phyloP scores from a whole-genome alignment of 2,329 filamentous ascomycete genomes.

The Penicillium verrucosum region DNA sequence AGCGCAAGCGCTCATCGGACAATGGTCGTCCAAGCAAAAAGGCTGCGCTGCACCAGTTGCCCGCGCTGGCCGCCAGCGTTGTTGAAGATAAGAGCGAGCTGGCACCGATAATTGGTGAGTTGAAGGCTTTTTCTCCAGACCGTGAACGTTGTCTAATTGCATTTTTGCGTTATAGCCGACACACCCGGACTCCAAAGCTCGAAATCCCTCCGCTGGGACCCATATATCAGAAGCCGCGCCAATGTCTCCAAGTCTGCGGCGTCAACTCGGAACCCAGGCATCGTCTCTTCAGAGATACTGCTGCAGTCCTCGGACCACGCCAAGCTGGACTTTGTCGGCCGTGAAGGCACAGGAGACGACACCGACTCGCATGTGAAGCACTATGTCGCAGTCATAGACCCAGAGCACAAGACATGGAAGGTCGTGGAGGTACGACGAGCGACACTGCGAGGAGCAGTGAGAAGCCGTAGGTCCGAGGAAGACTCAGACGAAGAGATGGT shows the following conservation, averaged over 20 bases:
- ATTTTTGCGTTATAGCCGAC: constrained; percentile 24
- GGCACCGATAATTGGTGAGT: constrained; percentile 51
- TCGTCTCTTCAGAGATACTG: constrained; percentile 50
- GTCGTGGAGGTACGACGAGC: constrained; percentile 55
- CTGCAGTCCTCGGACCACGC: constrained; percentile 61
- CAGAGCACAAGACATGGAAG: constrained; percentile 51
- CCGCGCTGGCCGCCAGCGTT: constrained; percentile 45
- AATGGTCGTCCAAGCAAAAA: constrained; percentile 50
- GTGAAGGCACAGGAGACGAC: constrained; percentile 46
- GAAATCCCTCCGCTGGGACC: constrained; percentile 31
- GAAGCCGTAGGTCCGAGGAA: constrained; percentile 26
- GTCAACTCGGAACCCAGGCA: constrained; percentile 34
- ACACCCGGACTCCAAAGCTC: constrained; percentile 35
- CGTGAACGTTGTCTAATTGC: not conserved
- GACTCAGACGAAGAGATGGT: constrained; percentile 34
- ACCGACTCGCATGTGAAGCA: constrained; percentile 55
- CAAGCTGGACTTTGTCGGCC: constrained; percentile 58
- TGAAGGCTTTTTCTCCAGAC: not conserved
- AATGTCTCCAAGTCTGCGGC: constrained; percentile 31
- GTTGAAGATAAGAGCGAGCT: constrained; percentile 48
- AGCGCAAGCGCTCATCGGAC: constrained; percentile 50
- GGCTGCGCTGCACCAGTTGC: constrained; percentile 39
- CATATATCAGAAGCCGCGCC: constrained; percentile 52
- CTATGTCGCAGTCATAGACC: constrained; percentile 61
- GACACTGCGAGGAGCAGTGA: constrained; percentile 51